Base-by-base conservation (phyloP, 2,329 filamentous ascomycete genomes). In the Hawksworthiomyces lignivorus region DNA sequence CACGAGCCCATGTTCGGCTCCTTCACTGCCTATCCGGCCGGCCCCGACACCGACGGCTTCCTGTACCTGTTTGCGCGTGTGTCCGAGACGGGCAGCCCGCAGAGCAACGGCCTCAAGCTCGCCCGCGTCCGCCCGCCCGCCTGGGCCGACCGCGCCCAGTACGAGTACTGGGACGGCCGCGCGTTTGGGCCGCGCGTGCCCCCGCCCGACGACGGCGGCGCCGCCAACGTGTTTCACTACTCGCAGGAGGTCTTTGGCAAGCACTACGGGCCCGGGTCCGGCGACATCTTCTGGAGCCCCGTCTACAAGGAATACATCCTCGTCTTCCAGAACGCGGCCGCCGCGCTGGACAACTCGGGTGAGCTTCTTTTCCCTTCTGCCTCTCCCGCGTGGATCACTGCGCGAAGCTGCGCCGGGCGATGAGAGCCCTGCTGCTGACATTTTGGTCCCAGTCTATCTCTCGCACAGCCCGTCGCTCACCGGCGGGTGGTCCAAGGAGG, bases 11-110 rank as follows among this genome's bases (percentile, higher is more conserved):
- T 46, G 39, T 50, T 43, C 18, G 49, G 49, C 4, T 49, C 49
- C 5, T 50, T 50, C 38, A 19, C 36, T 7, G 27, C 41, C 12
- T 33, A 33, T 26, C 15, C 41, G 19, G 38, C 31, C 27, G 31
- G 12, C 24, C 24, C 24, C 8, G 24, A 12, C 24, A 26, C 24
- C 18, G 38, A 43, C 22, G 39, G 39, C 4, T 49, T 41, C 24
- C 41, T 50, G 20, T 50, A 50, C 34, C 36, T 49, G 14, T 50
- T 50, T 49, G 49, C 38, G 9, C 45, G 49, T 21, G 36, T 50
- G n/a, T 40, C 40, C 18, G 45, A 48, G 26, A 31, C 44, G 14
- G 24, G 14, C 28, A 17, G 19, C n/a, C 38, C 43, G 20, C 6
- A 10, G 12, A 49, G 43, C 45, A 50, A 50, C 36, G 49, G 49